A percentile compares a stretch with the other conserved stretches of the same genome.
Evolutionary conservation across 768 basidiomycete species (phyloP).

Genomic region (Lentinula boryana): DNA sequence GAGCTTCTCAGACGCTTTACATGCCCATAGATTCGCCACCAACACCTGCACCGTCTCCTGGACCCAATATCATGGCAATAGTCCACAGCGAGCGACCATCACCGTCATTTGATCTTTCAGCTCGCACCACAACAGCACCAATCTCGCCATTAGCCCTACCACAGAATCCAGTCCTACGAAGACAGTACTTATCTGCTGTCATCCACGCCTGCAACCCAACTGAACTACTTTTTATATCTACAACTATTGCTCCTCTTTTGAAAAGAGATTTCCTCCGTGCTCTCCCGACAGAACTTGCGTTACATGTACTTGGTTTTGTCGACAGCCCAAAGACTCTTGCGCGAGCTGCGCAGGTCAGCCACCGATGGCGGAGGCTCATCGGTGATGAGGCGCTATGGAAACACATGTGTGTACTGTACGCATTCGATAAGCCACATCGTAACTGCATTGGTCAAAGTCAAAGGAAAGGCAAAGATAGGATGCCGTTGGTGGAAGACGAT

Average conservation of each 20-base stretch:
- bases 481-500: neutral
- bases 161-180: constrained; percentile 35
- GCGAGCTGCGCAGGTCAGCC: constrained; percentile 64
- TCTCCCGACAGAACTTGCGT: constrained; percentile 62
- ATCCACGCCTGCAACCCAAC: constrained; percentile 48
- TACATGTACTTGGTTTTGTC: constrained; percentile 72
- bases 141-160: constrained; percentile 13
- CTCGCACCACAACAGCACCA: constrained; percentile 4
- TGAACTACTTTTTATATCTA: constrained; percentile 63
- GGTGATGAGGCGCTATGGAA: constrained; percentile 81
- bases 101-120: constrained; percentile 5
- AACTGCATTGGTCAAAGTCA: neutral
- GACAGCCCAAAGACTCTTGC: constrained; percentile 70
- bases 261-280: constrained; percentile 48
- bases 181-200: constrained; percentile 44
- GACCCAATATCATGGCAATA: constrained; percentile 17
- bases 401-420: constrained; percentile 57
- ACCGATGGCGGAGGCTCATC: constrained; percentile 63
- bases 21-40: constrained; percentile 54
- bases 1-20: constrained; percentile 30
- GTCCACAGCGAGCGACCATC: constrained; percentile 12
- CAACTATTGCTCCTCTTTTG: constrained; percentile 57
- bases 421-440: constrained; percentile 28
- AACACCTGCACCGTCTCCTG: constrained; percentile 58
- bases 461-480: constrained; percentile 3